These are phyloP conservation scores for Coemansia sp. DNA, from an alignment of 192 early-diverging fungal species.

Conservation along the genomic window DNA sequence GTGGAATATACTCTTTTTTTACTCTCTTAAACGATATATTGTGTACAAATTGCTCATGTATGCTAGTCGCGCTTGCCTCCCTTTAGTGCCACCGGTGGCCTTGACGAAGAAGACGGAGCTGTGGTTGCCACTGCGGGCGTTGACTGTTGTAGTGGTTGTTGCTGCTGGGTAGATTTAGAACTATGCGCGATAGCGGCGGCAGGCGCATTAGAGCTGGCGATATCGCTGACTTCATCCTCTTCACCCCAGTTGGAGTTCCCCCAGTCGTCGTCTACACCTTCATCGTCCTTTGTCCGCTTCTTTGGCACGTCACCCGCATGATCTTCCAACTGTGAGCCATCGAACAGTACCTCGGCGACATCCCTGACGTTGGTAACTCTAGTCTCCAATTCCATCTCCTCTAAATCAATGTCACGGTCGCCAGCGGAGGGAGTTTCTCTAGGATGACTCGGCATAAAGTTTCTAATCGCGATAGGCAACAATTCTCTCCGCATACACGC, in stretches of 20 bases:
- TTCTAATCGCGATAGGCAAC: slow-evolving; percentile 49
- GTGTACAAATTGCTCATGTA: neutral
- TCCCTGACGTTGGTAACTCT: neutral
- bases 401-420: slow-evolving; percentile 1
- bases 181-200: neutral
- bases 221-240: slow-evolving; percentile 5
- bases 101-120: neutral
- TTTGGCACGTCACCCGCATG: neutral
- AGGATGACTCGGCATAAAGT: slow-evolving; percentile 37
- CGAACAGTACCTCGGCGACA: slow-evolving; percentile 28
- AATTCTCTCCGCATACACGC: slow-evolving; percentile 48
- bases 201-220: neutral
- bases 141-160: neutral
- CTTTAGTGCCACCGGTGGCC: slow-evolving; percentile 10
- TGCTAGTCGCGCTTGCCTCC: slow-evolving; percentile 28
- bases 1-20: neutral
- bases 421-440: slow-evolving; percentile 1
- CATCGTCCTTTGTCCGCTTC: neutral
- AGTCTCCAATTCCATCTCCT: slow-evolving; percentile 39
- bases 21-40: neutral
- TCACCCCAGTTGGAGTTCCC: slow-evolving; percentile 26
- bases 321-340: slow-evolving; percentile 1
- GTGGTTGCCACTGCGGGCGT: neutral
- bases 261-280: slow-evolving; percentile 14
- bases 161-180: neutral